phyloP scores from a whole-genome alignment of 2,329 filamentous ascomycete genomes.

The Thielaviopsis populi region DNA sequence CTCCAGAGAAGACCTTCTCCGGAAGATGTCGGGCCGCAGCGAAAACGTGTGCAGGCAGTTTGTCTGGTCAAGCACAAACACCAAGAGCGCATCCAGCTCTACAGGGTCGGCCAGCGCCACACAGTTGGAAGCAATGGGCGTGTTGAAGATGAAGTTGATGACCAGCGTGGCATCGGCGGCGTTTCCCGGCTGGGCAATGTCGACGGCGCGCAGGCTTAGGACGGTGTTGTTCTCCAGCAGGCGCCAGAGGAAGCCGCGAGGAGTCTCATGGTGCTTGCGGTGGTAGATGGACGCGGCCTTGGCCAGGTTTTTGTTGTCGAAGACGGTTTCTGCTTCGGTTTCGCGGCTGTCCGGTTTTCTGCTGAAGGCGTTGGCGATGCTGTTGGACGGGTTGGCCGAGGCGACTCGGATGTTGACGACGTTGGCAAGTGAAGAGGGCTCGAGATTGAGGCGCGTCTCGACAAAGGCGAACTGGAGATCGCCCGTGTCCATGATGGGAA shows the following conservation, averaged over 20 bases:
- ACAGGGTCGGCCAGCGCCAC: conserved; percentile 68
- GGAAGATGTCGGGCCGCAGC: conserved; percentile 71
- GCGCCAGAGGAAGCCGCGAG: conserved; percentile 82
- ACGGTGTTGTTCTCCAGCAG: conserved; percentile 65
- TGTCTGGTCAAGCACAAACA: conserved; percentile 66
- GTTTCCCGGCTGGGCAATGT: conserved; percentile 44
- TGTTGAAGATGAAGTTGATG: conserved; percentile 62
- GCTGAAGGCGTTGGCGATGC: conserved; percentile 22
- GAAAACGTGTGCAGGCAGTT: conserved; percentile 71
- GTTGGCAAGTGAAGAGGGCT: conserved; percentile 53
- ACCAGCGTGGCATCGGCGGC: conserved; percentile 57
- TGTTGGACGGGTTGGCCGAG: conserved; percentile 30
- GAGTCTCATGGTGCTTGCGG: conserved; percentile 57
- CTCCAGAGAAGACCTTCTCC: conserved; percentile 52
- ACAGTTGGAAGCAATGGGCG: conserved; percentile 58
- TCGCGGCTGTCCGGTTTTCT: conserved; percentile 17
- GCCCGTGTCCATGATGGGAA: conserved; percentile 42
- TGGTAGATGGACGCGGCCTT: conserved; percentile 73
- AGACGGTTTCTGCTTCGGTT: conserved; percentile 56
- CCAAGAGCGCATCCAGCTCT: conserved; percentile 60
- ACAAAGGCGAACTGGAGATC: conserved; percentile 59
- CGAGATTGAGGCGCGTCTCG: conserved; percentile 73
- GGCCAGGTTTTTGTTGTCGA: conserved; percentile 58
- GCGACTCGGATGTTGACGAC: conserved; percentile 57
- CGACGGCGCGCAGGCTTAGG: conserved; percentile 69